Evolutionary conservation across 2,329 filamentous ascomycete species (phyloP), one percentile per base, ranked within the genome.

Genomic region (Trematosphaeria pertusa): DNA sequence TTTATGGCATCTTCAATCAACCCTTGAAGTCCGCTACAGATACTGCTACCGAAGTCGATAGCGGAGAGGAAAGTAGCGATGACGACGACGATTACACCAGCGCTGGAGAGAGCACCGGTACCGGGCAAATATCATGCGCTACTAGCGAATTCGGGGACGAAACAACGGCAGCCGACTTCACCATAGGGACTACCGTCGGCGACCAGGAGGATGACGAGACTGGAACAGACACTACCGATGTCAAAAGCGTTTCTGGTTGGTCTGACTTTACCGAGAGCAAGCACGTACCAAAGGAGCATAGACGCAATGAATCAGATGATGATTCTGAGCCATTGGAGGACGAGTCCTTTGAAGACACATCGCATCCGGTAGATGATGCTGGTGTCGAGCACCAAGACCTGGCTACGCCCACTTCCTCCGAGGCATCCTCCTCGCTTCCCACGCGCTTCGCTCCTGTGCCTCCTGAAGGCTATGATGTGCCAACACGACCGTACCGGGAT

Each of bases 1-100:
- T 99, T 41, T 97, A 97, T 64, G 91, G 91, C 47, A 90, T 99
- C 37, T 99, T 97, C 74, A 97, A 94, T 64, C 89, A 94, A 47
- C 93, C 94, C 1, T 71, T 93, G 26, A 80, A 81, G 52, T 75
- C 76, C 2, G 70, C 76, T 44, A 72, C 73, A 14, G 69, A 75
- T 2, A 73, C 74, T 22, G 68, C 73, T 30, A 69, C 73, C 0
- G 81, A 79, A 18, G 78, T 79, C 2, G 85, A 90, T 11, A 86
- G 87, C 46, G 85, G 87, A 35, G 88, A 79, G 44, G 83, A 83
- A 12, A 83, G 79, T 46, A 82, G 83, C 21, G 87, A 66, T 20
- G 64, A 62, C 21, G 79, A 86, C 56, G 83, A 92, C 55, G 87
- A 90, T 58, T 96, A 94, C 69, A 93, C 88, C 2, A 96, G 88